These are phyloP conservation scores for Elongisporangium anandrum DNA, from an alignment of 352 stramenopile genomes.

Conservation along the genomic window DNA sequence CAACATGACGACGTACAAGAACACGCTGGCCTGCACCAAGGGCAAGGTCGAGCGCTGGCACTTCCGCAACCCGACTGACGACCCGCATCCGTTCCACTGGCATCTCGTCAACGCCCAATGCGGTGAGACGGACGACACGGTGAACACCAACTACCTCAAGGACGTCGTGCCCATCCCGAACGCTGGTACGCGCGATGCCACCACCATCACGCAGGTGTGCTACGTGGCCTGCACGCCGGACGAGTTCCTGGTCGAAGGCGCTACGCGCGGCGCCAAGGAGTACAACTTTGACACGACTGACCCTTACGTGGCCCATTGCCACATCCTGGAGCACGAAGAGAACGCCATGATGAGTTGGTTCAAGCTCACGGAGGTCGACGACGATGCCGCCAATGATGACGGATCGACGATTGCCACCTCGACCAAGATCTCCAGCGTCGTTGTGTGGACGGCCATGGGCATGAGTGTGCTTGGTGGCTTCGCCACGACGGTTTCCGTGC, in stretches of 20 bases:
- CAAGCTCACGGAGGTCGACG: constrained; percentile 1
- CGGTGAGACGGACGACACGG: constrained; percentile 45
- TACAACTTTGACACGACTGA: constrained; percentile 65
- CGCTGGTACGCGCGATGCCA: constrained; percentile 21
- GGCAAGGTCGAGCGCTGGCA: constrained; percentile 76
- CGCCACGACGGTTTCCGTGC: constrained; percentile 53
- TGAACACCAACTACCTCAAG: constrained; percentile 64
- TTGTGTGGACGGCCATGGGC: constrained; percentile 55
- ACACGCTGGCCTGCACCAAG: constrained; percentile 51
- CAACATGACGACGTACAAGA: constrained; percentile 50
- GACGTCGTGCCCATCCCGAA: constrained; percentile 74
- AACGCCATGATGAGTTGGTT: constrained; percentile 9
- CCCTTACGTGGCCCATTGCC: constrained; percentile 1
- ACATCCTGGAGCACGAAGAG: constrained; percentile 10
- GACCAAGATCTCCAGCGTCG: constrained; percentile 34
- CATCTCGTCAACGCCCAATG: constrained; percentile 74
- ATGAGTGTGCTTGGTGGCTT: constrained; percentile 67
- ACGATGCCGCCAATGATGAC: constrained; percentile 27
- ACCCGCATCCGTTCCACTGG: constrained; percentile 76
- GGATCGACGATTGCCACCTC: constrained; percentile 19
- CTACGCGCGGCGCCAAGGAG: constrained; percentile 37
- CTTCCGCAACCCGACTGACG: constrained; percentile 75
- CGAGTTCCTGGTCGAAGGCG: constrained; percentile 55
- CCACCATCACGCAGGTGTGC: constrained; percentile 58
- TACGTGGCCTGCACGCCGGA: constrained; percentile 73